Conservation (phyloP, 768 basidiomycete genomes). For the Fibroporia radiculosa region DNA sequence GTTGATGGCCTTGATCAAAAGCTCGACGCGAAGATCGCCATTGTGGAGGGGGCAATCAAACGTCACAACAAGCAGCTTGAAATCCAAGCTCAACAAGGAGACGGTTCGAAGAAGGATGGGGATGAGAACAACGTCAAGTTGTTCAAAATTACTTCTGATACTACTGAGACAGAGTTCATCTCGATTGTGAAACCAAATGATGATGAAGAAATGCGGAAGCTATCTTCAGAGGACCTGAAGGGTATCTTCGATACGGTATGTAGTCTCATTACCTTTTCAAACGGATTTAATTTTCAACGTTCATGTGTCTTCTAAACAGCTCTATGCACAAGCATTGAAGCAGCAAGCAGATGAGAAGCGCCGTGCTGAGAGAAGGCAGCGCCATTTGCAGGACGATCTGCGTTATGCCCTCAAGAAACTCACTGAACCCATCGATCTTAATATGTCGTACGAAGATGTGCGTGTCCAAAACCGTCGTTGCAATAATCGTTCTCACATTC, state of each 20-base stretch:
- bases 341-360: slow-evolving; percentile 82
- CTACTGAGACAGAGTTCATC: slow-evolving; percentile 57
- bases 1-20: slow-evolving; percentile 85
- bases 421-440: slow-evolving; percentile 72
- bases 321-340: slow-evolving; percentile 63
- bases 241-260: slow-evolving; percentile 60
- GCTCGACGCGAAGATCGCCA: slow-evolving; percentile 69
- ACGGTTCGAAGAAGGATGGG: slow-evolving; percentile 17
- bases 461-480: slow-evolving; percentile 16
- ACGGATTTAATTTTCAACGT: neutral
- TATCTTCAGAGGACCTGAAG: slow-evolving; percentile 46
- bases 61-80: slow-evolving; percentile 33
- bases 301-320: slow-evolving; percentile 41
- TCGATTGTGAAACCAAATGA: slow-evolving; percentile 47
- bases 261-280: slow-evolving; percentile 4
- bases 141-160: slow-evolving; percentile 45
- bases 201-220: slow-evolving; percentile 39
- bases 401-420: slow-evolving; percentile 93
- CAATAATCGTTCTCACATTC: neutral
- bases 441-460: slow-evolving; percentile 73
- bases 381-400: slow-evolving; percentile 90
- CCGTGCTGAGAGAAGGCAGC: slow-evolving; percentile 74
- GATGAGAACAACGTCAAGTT: slow-evolving; percentile 26
- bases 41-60: slow-evolving; percentile 55
- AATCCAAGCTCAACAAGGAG: slow-evolving; percentile 25